These are phyloP conservation scores for Phytophthora citricola DNA, from an alignment of 352 stramenopile species.

Conservation along the genomic window DNA sequence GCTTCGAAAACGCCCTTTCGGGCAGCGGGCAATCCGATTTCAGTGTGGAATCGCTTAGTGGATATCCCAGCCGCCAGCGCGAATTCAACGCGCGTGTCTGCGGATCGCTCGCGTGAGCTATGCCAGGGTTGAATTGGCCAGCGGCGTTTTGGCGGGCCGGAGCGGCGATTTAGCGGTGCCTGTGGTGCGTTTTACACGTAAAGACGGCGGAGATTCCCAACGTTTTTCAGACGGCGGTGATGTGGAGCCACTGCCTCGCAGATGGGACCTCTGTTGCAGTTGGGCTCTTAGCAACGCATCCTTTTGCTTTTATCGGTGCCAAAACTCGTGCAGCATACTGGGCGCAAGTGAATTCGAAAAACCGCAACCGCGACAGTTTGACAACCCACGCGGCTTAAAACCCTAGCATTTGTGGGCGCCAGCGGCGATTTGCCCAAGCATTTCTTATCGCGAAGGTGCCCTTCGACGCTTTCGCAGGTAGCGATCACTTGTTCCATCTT, in stretches of 20 bases:
- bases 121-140: not conserved
- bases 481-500: constrained; percentile 12
- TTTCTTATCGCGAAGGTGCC: constrained; percentile 21
- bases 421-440: too few relatives aligned
- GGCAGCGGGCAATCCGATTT: constrained; percentile 20
- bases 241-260: constrained; percentile 21
- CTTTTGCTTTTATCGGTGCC: constrained; percentile 21
- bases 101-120: constrained; percentile 11
- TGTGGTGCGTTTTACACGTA: constrained; percentile 6
- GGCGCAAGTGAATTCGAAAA: constrained; percentile 11
- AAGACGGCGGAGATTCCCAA: constrained; percentile 23
- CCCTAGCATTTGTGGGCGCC: constrained; percentile 20
- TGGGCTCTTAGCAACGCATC: constrained; percentile 35
- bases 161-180: not conserved
- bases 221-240: constrained; percentile 9
- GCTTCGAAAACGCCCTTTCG: constrained; percentile 27
- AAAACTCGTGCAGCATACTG: constrained; percentile 22
- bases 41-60: constrained; percentile 3
- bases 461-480: constrained; percentile 6
- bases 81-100: constrained; percentile 17
- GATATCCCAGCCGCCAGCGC: not conserved
- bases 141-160: constrained; percentile 12
- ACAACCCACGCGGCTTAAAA: constrained; percentile 23
- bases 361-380: constrained; percentile 31
- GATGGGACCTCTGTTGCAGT: constrained; percentile 46